Conservation (phyloP, 2,329 filamentous ascomycete genomes). For the Westerdykella aurantiaca region DNA sequence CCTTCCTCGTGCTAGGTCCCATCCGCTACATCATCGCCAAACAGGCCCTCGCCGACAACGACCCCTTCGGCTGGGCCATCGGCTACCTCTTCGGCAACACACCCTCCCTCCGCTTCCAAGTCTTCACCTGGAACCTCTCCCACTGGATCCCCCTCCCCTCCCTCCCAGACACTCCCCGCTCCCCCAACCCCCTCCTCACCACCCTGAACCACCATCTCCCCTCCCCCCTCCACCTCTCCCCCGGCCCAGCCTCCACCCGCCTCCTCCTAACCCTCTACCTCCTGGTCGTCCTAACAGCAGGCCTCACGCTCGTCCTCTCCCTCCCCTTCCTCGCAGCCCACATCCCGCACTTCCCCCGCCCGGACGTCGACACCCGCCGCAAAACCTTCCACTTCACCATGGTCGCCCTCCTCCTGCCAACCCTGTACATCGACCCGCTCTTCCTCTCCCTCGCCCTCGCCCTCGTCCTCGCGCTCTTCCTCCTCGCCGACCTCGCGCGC, state of each 20-base stretch:
- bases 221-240: conserved; percentile 44
- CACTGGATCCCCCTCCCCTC: conserved; percentile 69
- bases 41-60: conserved; percentile 62
- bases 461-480: conserved; percentile 74
- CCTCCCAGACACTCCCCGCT: conserved; percentile 19
- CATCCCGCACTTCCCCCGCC: conserved; percentile 38
- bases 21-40: conserved; percentile 64
- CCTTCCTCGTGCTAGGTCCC: conserved; percentile 61
- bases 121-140: conserved; percentile 63
- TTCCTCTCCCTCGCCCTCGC: conserved; percentile 76
- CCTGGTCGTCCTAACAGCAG: conserved; percentile 60
- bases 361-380: conserved; percentile 87
- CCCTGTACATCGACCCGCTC: conserved; percentile 77
- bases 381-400: conserved; percentile 99
- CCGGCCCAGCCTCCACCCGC: conserved; percentile 75
- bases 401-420: conserved; percentile 89
- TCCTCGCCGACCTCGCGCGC: conserved; percentile 81
- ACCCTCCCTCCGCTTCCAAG: conserved; percentile 62
- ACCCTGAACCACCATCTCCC: neutral
- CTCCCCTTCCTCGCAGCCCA: conserved; percentile 36
- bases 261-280: conserved; percentile 72
- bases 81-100: conserved; percentile 83
- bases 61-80: conserved; percentile 88
- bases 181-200: neutral
- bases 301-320: conserved; percentile 67